Percentiles rank a stretch among this genome's conserved stretches.
These are phyloP conservation scores for Huntiella omanensis DNA, from an alignment of 2,329 filamentous ascomycete species.

Conservation along the genomic window DNA sequence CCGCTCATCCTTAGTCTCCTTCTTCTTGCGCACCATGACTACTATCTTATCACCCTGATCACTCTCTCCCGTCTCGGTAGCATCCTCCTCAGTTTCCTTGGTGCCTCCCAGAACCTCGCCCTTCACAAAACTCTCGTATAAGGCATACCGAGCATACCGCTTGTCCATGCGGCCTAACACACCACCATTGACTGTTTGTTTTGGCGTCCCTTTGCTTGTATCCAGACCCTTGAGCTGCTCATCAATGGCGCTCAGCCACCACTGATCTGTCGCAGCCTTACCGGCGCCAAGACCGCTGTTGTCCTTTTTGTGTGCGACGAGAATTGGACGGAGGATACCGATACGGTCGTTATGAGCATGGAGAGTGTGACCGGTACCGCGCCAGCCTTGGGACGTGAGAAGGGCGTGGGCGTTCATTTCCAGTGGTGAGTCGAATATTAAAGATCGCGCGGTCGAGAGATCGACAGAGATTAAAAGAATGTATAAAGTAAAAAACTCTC, in stretches of 20 bases:
- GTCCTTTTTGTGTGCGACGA: conserved; percentile 67
- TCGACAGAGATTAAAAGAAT: not conserved
- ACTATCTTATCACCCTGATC: not conserved
- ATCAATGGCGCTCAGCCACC: conserved; percentile 95
- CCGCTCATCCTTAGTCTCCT: not conserved
- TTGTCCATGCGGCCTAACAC: conserved; percentile 37
- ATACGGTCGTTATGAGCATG: conserved; percentile 53
- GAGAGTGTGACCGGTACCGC: conserved; percentile 71
- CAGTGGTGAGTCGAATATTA: not conserved
- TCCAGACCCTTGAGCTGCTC: conserved; percentile 69
- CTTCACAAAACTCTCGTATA: conserved; percentile 72
- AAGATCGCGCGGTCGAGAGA: not conserved
- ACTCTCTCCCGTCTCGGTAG: not conserved
- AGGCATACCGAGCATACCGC: conserved; percentile 36
- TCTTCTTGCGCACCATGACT: not conserved
- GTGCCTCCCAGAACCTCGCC: conserved; percentile 65
- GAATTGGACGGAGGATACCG: conserved; percentile 66
- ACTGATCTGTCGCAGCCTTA: conserved; percentile 57
- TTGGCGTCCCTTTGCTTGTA: conserved; percentile 35
- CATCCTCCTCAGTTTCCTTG: conserved; percentile 18
- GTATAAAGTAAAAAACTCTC: not conserved
- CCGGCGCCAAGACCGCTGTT: conserved; percentile 67
- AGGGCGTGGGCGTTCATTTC: conserved; percentile 70
- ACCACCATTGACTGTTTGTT: conserved; percentile 35
- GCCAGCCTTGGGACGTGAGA: conserved; percentile 76